Percentiles rank a stretch among this genome's conserved stretches.
Conservation (phyloP, 345 rosid genomes). For the Camelina hispida region DNA sequence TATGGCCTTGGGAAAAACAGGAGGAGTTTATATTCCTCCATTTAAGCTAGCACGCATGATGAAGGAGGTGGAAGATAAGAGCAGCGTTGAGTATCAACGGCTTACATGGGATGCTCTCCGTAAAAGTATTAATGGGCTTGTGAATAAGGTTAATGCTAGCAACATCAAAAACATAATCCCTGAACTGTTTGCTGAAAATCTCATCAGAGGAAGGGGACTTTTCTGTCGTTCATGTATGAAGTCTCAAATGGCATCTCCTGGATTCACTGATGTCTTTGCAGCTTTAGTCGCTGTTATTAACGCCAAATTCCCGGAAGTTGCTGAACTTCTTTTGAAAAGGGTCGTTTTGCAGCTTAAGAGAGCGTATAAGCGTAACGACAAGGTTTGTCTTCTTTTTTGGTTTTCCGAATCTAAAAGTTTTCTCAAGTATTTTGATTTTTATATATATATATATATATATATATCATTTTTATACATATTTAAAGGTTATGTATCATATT, state of each 20-base stretch:
- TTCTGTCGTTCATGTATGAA: conserved; percentile 92
- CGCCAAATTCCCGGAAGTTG: conserved; percentile 89
- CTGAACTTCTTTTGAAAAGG: conserved; percentile 78
- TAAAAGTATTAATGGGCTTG: conserved; percentile 92
- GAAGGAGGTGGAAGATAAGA: conserved; percentile 83
- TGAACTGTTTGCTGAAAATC: conserved; percentile 83
- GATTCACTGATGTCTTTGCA: conserved; percentile 87
- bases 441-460: too few relatives aligned
- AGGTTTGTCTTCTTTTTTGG: conserved; percentile 48
- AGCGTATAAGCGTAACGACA: conserved; percentile 92
- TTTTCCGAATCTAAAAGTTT: not conserved
- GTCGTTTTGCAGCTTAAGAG: conserved; percentile 92
- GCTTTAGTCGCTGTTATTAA: conserved; percentile 87
- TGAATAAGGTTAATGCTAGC: conserved; percentile 85
- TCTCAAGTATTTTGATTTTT: conserved; percentile 3
- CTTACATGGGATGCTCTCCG: conserved; percentile 97
- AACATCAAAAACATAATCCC: conserved; percentile 87
- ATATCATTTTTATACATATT: conserved; percentile 4
- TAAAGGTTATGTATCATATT: conserved; percentile 10
- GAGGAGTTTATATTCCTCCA: conserved; percentile 94
- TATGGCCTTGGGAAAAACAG: conserved; percentile 56
- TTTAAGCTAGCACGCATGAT: conserved; percentile 88
- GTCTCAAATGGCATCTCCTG: conserved; percentile 97
- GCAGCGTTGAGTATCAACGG: conserved; percentile 82
- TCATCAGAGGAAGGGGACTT: conserved; percentile 89